phyloP scores from a whole-genome alignment of 768 basidiomycete genomes.

The Suillus discolor region DNA sequence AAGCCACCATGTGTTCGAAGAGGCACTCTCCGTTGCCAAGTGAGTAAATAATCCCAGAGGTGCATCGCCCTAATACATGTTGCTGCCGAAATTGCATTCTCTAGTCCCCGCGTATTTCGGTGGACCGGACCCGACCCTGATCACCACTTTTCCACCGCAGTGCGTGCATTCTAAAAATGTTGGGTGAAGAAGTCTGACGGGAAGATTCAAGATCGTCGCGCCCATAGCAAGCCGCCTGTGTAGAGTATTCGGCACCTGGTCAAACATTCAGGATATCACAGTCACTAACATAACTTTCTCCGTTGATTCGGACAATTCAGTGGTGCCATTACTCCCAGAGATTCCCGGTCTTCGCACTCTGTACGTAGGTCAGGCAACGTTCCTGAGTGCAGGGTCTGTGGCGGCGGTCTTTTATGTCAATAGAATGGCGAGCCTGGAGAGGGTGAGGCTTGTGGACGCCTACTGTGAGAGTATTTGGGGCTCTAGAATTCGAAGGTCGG shows the following conservation, averaged over 20 bases:
- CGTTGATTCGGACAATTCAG: constrained; percentile 12
- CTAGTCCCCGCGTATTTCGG: constrained; percentile 48
- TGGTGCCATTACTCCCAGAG: constrained; percentile 35
- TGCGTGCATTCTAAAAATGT: constrained; percentile 30
- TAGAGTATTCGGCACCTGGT: constrained; percentile 37
- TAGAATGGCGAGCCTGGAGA: constrained; percentile 27
- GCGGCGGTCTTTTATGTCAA: constrained; percentile 37
- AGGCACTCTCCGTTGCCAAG: constrained; percentile 39
- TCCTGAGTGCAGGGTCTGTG: constrained; percentile 43
- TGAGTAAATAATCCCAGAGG: constrained; percentile 26
- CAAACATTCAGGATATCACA: constrained; percentile 45
- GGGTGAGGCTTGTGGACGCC: constrained; percentile 51
- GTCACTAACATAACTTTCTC: constrained; percentile 51
- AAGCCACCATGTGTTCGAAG: constrained; percentile 30
- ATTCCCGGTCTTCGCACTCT: constrained; percentile 44
- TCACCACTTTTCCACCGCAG: constrained; percentile 65
- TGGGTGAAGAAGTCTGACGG: neutral
- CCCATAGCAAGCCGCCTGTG: constrained; percentile 27
- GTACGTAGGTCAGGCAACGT: constrained; percentile 52
- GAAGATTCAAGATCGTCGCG: constrained; percentile 25
- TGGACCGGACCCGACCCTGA: constrained; percentile 67
- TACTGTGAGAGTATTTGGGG: constrained; percentile 65
- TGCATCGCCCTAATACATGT: constrained; percentile 3
- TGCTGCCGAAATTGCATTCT: neutral
- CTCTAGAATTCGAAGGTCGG: constrained; percentile 48